Conservation (phyloP, 345 rosid genomes). For the Eucalyptus caleyi region DNA sequence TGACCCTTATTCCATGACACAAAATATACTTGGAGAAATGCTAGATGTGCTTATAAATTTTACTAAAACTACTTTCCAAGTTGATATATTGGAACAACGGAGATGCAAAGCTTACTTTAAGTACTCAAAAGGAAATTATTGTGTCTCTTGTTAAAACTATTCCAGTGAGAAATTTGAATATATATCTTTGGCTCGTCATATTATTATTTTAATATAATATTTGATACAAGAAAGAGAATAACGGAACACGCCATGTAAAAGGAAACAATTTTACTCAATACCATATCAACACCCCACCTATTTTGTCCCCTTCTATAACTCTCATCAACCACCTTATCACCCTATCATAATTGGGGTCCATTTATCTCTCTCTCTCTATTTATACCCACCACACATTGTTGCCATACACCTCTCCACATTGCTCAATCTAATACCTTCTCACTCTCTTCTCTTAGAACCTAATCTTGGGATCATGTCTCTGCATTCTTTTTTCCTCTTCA, state of each 20-base stretch:
- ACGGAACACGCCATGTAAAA: not conserved
- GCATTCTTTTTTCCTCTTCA: not conserved
- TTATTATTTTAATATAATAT: not conserved
- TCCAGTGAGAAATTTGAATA: not conserved
- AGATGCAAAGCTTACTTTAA: not conserved
- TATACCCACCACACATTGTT: not conserved
- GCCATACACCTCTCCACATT: not conserved
- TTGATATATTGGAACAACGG: not conserved
- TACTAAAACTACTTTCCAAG: not conserved
- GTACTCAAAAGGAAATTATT: not conserved
- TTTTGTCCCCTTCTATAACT: constrained; percentile 22
- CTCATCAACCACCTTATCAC: constrained; percentile 25
- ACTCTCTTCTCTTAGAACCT: not conserved
- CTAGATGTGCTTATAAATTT: not conserved
- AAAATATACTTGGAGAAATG: not conserved
- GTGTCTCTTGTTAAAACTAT: not conserved
- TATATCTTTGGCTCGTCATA: not conserved
- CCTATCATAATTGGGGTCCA: constrained; percentile 9
- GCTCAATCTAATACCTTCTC: not conserved
- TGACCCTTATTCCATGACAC: not conserved
- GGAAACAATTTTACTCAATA: not conserved
- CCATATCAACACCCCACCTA: not conserved
- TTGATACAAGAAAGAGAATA: not conserved
- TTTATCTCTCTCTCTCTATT: not conserved
- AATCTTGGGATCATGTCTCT: not conserved